Evolutionary conservation across 345 rosid genomes (phyloP).

Genomic region (Dipteronia dyeriana): DNA sequence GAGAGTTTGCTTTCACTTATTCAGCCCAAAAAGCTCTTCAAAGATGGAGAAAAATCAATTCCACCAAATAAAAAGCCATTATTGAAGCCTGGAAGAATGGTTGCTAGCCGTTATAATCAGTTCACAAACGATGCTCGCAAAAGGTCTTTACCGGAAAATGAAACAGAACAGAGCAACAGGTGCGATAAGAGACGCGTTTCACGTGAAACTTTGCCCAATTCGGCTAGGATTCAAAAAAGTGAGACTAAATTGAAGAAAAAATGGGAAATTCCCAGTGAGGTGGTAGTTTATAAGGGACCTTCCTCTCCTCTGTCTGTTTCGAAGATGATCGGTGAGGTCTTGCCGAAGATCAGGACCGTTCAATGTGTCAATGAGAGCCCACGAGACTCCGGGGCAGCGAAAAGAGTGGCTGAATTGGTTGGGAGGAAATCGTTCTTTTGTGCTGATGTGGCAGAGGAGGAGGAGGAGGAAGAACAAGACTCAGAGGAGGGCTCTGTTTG

Average conservation of each 20-base stretch:
- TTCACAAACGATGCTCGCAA: slow-evolving; percentile 50
- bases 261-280: slow-evolving; percentile 86
- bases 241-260: slow-evolving; percentile 75
- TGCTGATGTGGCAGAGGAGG: slow-evolving; percentile 23
- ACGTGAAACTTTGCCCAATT: slow-evolving; percentile 26
- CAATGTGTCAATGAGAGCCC: slow-evolving; percentile 60
- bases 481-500: slow-evolving; percentile 13
- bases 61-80: slow-evolving; percentile 48
- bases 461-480: slow-evolving; percentile 11
- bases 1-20: slow-evolving; percentile 51
- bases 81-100: slow-evolving; percentile 65
- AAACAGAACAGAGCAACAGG: slow-evolving; percentile 56
- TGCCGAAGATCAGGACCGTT: slow-evolving; percentile 75
- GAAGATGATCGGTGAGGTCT: slow-evolving; percentile 24
- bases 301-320: slow-evolving; percentile 33
- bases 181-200: slow-evolving; percentile 69
- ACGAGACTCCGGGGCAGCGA: slow-evolving; percentile 88
- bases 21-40: slow-evolving; percentile 83
- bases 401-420: slow-evolving; percentile 78
- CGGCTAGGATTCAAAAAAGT: slow-evolving; percentile 28
- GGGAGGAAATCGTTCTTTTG: slow-evolving; percentile 57
- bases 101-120: slow-evolving; percentile 77
- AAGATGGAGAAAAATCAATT: slow-evolving; percentile 68
- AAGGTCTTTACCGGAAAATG: slow-evolving; percentile 69
- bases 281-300: slow-evolving; percentile 38